Evolutionary conservation across 2,329 filamentous ascomycete species (phyloP).

Genomic region (Kalaharituber pfeilii): DNA sequence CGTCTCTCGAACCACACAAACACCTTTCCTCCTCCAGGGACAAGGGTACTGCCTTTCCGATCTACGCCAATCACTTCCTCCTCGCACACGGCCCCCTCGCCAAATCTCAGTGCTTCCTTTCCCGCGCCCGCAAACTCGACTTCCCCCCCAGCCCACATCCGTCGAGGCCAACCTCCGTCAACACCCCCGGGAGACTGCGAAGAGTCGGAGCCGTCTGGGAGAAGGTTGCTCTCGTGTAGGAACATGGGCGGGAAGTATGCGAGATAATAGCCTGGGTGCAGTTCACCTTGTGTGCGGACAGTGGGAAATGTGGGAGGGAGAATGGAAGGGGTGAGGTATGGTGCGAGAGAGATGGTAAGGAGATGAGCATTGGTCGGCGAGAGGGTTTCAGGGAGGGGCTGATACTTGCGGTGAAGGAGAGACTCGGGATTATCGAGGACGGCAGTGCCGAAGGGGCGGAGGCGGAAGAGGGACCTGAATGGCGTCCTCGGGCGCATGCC

Average conservation of each 20-base stretch:
- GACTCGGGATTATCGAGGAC: not conserved
- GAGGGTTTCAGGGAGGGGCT: not conserved
- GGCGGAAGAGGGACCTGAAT: not conserved
- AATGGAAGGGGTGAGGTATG: not conserved
- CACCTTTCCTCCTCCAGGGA: slow-evolving; percentile 25
- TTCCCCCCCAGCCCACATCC: slow-evolving; percentile 78
- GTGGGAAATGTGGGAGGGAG: not conserved
- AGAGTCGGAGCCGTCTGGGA: slow-evolving; percentile 66
- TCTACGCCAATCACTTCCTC: slow-evolving; percentile 25
- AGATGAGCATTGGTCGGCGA: not conserved
- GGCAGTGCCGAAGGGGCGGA: not conserved
- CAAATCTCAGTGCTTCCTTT: slow-evolving; percentile 20
- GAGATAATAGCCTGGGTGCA: not conserved
- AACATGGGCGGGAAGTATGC: not conserved
- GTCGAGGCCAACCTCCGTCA: slow-evolving; percentile 48
- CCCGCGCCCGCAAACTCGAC: slow-evolving; percentile 38
- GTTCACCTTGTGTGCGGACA: not conserved
- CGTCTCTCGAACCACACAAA: slow-evolving; percentile 43
- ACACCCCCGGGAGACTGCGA: slow-evolving; percentile 51
- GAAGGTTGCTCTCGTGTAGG: not conserved
- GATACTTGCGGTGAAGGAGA: not conserved
- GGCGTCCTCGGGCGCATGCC: not conserved
- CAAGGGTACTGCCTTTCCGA: slow-evolving; percentile 38
- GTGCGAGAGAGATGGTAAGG: not conserved
- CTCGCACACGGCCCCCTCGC: slow-evolving; percentile 28